A percentile compares a stretch with the other conserved stretches of the same genome.
phyloP scores from a whole-genome alignment of 192 early-diverging fungal genomes.

The Geranomyces michiganensis region DNA sequence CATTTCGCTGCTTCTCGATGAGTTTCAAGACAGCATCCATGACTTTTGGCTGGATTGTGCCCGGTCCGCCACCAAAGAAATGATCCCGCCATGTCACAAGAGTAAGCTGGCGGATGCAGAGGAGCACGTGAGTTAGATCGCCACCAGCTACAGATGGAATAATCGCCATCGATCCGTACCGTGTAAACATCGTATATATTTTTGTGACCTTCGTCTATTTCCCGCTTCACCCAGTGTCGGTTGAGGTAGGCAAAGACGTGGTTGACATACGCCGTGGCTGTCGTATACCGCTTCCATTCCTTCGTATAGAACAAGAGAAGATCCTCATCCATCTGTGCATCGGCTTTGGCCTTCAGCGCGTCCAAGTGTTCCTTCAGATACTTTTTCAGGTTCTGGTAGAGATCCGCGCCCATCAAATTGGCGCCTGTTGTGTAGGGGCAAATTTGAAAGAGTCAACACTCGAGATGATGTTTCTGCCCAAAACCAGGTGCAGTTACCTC shows the following conservation, averaged over 20 bases:
- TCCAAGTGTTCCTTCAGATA: conserved; percentile 58
- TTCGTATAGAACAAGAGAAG: conserved; percentile 85
- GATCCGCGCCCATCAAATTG: conserved; percentile 62
- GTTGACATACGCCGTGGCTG: conserved; percentile 81
- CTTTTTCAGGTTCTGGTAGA: conserved; percentile 64
- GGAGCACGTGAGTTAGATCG: neutral
- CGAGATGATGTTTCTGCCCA: no score
- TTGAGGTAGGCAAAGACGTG: conserved; percentile 95
- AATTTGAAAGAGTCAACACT: neutral
- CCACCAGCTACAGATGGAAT: no score
- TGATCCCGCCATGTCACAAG: conserved; percentile 87
- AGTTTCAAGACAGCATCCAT: conserved; percentile 78
- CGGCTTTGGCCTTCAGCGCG: conserved; percentile 56
- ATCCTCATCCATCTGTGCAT: conserved; percentile 71
- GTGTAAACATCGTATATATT: conserved; percentile 91
- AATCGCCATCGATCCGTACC: no score
- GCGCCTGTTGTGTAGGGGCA: conserved; percentile 36
- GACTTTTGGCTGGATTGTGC: conserved; percentile 64
- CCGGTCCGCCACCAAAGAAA: conserved; percentile 21
- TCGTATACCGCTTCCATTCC: conserved; percentile 89
- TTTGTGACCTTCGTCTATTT: conserved; percentile 91
- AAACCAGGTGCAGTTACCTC: conserved; percentile 27
- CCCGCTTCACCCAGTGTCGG: conserved; percentile 95
- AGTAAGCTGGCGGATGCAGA: conserved; percentile 56
- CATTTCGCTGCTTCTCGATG: conserved; percentile 81